phyloP scores from a whole-genome alignment of 2,329 filamentous ascomycete genomes.

The Arthrobotrys entomopaga region DNA sequence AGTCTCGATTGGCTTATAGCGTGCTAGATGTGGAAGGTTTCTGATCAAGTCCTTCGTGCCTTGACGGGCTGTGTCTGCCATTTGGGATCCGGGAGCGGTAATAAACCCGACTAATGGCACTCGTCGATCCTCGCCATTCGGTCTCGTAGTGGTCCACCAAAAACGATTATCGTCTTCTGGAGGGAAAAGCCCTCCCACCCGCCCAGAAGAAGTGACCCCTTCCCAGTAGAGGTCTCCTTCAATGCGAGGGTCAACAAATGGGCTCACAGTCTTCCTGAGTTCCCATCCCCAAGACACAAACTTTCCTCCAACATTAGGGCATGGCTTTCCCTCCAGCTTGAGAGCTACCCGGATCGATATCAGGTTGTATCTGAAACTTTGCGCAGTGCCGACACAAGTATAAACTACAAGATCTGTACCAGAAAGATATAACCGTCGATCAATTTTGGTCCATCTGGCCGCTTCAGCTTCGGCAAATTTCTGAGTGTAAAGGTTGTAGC shows the following conservation, averaged over 20 bases:
- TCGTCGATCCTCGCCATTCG: neutral
- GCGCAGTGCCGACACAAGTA: slow-evolving; percentile 1
- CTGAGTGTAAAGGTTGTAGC: slow-evolving; percentile 24
- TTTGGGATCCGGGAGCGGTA: neutral
- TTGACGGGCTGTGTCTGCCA: neutral
- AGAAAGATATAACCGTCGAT: slow-evolving; percentile 11
- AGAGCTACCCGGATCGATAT: slow-evolving; percentile 7
- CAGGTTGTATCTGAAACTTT: neutral
- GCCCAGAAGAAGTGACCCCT: neutral
- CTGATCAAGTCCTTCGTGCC: slow-evolving; percentile 15
- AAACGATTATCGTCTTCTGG: slow-evolving; percentile 22
- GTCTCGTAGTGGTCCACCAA: slow-evolving; percentile 16
- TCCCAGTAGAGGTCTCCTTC: slow-evolving; percentile 19
- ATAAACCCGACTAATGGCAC: slow-evolving; percentile 22
- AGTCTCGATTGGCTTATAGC: slow-evolving; percentile 28
- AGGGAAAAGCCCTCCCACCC: slow-evolving; percentile 5
- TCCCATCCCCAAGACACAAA: slow-evolving; percentile 24
- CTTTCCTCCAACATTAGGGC: slow-evolving; percentile 13
- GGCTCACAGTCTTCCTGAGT: slow-evolving; percentile 1
- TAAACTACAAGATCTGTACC: slow-evolving; percentile 14
- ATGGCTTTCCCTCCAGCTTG: slow-evolving; percentile 4
- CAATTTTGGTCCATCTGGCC: slow-evolving; percentile 16
- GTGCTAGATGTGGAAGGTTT: slow-evolving; percentile 23
- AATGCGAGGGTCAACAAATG: slow-evolving; percentile 23
- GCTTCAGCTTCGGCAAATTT: slow-evolving; percentile 27